These are phyloP conservation scores for Wickerhamomyces rabaulensis DNA, from an alignment of 805 yeast genomes.

Conservation along the genomic window DNA sequence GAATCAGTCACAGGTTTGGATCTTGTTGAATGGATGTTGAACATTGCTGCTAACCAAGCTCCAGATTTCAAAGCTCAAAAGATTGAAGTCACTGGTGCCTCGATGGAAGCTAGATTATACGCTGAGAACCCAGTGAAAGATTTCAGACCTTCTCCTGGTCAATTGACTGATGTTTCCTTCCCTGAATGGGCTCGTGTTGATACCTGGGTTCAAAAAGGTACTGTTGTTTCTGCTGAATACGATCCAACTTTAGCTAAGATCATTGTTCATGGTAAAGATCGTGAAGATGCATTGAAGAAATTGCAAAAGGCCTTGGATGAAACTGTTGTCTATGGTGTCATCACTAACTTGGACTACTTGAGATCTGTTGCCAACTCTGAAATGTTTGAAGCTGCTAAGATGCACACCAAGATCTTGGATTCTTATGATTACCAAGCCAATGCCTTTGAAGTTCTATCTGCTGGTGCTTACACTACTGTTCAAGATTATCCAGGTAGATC, in stretches of 20 bases:
- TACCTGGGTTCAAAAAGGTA: constrained; percentile 90
- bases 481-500: constrained; percentile 94
- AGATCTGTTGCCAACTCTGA: constrained; percentile 76
- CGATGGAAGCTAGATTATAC: constrained; percentile 95
- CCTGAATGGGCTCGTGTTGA: constrained; percentile 93
- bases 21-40: constrained; percentile 94
- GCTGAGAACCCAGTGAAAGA: constrained; percentile 97
- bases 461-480: constrained; percentile 95
- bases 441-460: constrained; percentile 79
- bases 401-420: constrained; percentile 86
- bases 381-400: constrained; percentile 79
- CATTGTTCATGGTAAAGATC: constrained; percentile 87
- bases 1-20: constrained; percentile 94
- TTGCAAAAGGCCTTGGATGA: constrained; percentile 78
- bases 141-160: constrained; percentile 96
- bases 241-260: constrained; percentile 96
- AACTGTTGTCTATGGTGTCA: constrained; percentile 83
- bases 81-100: constrained; percentile 70
- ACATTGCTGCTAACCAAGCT: constrained; percentile 83
- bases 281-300: constrained; percentile 76
- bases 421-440: constrained; percentile 71
- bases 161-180: constrained; percentile 75
- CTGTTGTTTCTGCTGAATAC: constrained; percentile 84
- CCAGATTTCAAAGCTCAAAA: constrained; percentile 62
- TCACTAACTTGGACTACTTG: constrained; percentile 86